A percentile compares a stretch with the other conserved stretches of the same genome.
These are phyloP conservation scores for Fagus sylvatica DNA, from an alignment of 306 rosid species.

Conservation along the genomic window DNA sequence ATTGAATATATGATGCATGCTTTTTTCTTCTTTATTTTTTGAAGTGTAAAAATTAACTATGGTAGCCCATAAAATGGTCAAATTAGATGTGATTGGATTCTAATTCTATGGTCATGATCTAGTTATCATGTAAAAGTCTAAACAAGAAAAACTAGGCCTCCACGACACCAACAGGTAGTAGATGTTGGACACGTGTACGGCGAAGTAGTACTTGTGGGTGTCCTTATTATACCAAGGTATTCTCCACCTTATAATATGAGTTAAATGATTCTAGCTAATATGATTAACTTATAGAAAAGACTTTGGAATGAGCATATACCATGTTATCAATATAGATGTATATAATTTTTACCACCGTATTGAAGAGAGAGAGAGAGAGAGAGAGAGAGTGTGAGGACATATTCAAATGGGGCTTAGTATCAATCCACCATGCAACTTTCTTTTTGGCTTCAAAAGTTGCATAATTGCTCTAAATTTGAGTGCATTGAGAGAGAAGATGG, in stretches of 20 bases:
- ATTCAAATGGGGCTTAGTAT: slow-evolving; percentile 83
- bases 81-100: slow-evolving; percentile 25
- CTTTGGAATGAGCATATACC: slow-evolving; percentile 62
- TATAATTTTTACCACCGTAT: slow-evolving; percentile 41
- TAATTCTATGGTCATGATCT: slow-evolving; percentile 31
- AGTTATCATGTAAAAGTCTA: background rate
- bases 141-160: background rate
- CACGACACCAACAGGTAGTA: slow-evolving; percentile 28
- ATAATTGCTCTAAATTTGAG: slow-evolving; percentile 73
- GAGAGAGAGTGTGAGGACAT: slow-evolving; percentile 61
- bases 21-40: no score
- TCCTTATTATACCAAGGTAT: slow-evolving; percentile 23
- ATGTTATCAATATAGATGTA: background rate
- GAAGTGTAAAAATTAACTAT: no score
- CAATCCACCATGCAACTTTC: slow-evolving; percentile 75
- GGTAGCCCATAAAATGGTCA: slow-evolving; percentile 17
- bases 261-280: slow-evolving; percentile 45
- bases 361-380: slow-evolving; percentile 32
- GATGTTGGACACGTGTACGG: slow-evolving; percentile 47
- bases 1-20: no score
- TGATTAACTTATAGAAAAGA: slow-evolving; percentile 42
- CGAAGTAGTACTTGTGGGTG: slow-evolving; percentile 40
- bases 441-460: slow-evolving; percentile 66
- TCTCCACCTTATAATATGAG: slow-evolving; percentile 35
- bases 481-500: slow-evolving; percentile 59